Base-by-base conservation (phyloP, 83 land plant species). In the Diphasiastrum complanatum region DNA sequence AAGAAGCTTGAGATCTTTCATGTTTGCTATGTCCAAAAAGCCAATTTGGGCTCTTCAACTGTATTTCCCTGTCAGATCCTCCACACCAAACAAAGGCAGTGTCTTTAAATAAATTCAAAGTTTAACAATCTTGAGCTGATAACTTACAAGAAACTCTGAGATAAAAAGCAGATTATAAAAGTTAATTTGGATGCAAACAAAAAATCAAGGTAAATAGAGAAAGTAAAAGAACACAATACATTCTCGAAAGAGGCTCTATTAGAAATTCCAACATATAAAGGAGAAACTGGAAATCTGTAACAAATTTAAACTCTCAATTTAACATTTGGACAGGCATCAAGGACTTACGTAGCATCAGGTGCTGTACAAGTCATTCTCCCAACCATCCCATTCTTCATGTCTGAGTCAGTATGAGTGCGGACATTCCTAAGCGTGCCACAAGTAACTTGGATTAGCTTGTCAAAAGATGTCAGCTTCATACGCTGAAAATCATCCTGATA, bases 331-430 rank as follows among this genome's bases (percentile, higher is more conserved):
- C 11, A 38, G 14, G 14, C 14, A 38, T 6, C 6, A 14, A 6
- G 14, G 41, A 41, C 68, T 82, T 85, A 85, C 89, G 84, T 89
- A 61, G 95, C 95, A 88, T 88, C 95, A 47, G 95, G 95, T 37
- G 95, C 95, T 66, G 82, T 77, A 25, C 85, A 77, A 54, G 75
- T 71, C 58, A 43, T 76, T 32, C 78, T 77, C 1, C 62, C 67
- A 31, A 63, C 56, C 49, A 66, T 57, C 45, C 41, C 75, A 28
- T 58, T 50, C 64, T 63, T 81, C 16, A 68, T 48, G 55, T 85
- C 80, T 45, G 72, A 75, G 33, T 88, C 95, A 71, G 80, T 64
- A 51, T 40, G 78, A 51, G 82, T 74, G 28, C 89, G 76, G 4
- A 88, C 89, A 71, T 83, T 71, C 72, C 78, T 88, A 67, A 88